Conservation (phyloP, 2,329 filamentous ascomycete genomes). For the Alternaria panax region DNA sequence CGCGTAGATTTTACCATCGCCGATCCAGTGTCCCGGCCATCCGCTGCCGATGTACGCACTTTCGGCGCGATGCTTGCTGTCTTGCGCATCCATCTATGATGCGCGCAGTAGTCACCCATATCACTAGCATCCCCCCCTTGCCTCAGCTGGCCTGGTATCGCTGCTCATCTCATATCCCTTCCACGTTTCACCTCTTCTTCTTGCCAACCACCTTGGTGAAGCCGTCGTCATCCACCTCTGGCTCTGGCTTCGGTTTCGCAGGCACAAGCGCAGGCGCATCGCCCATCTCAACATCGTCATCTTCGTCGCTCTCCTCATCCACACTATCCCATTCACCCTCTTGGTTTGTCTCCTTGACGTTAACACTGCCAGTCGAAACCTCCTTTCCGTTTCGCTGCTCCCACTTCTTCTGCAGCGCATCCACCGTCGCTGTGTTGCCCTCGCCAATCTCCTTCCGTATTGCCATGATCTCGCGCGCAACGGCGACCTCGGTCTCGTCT, state of each 20-base stretch:
- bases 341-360: conserved; percentile 67
- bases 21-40: background rate
- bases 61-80: background rate
- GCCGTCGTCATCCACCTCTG: conserved; percentile 53
- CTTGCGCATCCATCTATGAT: background rate
- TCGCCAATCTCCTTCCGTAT: conserved; percentile 69
- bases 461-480: conserved; percentile 75
- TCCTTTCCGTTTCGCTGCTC: conserved; percentile 66
- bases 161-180: background rate
- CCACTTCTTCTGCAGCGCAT: conserved; percentile 69
- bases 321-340: conserved; percentile 48
- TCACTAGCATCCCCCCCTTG: background rate
- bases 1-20: background rate
- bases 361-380: conserved; percentile 54
- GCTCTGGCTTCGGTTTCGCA: conserved; percentile 43
- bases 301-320: conserved; percentile 62
- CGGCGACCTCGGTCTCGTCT: conserved; percentile 80
- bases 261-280: conserved; percentile 48
- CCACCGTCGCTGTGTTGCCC: conserved; percentile 71
- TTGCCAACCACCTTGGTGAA: conserved; percentile 54
- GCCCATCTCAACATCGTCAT: conserved; percentile 47
- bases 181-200: conserved; percentile 43
- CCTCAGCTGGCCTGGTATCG: background rate
- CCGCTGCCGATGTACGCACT: background rate
- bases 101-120: background rate